Conservation (phyloP, 176 grass and related monocot genomes). For the Oryza coarctata region DNA sequence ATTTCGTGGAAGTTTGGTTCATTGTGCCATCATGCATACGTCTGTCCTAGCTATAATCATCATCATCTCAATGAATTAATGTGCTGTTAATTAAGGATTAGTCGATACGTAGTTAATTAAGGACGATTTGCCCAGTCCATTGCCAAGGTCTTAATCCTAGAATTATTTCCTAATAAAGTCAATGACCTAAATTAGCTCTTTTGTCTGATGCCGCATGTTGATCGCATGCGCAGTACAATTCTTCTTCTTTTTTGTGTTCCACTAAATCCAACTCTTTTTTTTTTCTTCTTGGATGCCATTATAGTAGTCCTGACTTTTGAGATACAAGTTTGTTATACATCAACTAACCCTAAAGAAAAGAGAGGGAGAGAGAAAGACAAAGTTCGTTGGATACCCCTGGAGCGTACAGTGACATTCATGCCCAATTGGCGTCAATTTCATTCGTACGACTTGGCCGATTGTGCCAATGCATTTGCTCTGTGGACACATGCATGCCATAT, state of each 20-base stretch:
- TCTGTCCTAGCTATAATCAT: not conserved
- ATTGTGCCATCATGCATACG: not conserved
- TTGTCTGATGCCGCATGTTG: not conserved
- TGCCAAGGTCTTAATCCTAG: not conserved
- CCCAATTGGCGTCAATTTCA: not conserved
- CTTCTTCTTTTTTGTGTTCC: not conserved
- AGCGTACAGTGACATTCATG: not conserved
- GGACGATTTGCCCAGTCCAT: no score
- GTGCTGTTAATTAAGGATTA: not conserved
- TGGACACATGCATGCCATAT: not conserved
- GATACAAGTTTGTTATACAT: not conserved
- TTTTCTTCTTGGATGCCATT: not conserved
- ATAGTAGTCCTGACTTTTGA: not conserved
- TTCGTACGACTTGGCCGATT: not conserved
- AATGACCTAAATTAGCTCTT: not conserved
- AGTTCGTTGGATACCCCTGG: slow-evolving; percentile 15
- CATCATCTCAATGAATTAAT: not conserved
- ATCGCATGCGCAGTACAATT: not conserved
- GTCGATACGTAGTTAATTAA: not conserved
- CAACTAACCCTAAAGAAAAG: not conserved
- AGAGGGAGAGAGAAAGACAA: not conserved
- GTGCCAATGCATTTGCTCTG: not conserved
- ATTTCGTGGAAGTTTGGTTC: not conserved
- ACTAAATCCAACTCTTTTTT: not conserved
- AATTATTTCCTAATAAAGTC: not conserved